Percentiles rank a stretch among this genome's conserved stretches.
These are phyloP conservation scores for Aspergillus arachidicola DNA, from an alignment of 2,329 filamentous ascomycete species.

Conservation along the genomic window DNA sequence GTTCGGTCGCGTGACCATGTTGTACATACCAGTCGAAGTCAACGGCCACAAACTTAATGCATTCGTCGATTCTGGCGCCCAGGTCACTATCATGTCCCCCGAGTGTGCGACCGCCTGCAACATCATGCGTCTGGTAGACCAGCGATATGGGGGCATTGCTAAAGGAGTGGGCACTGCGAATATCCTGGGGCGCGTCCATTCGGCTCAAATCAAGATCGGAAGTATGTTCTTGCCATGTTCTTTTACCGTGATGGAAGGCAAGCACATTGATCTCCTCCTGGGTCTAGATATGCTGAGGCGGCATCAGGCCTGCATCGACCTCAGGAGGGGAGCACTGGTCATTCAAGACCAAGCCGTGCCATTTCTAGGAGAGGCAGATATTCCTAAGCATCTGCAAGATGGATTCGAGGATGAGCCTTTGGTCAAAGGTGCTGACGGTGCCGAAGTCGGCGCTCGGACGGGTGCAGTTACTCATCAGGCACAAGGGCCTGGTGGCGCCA, in stretches of 20 bases:
- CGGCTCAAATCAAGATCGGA: conserved; percentile 92
- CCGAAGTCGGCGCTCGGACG: conserved; percentile 79
- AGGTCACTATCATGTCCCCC: conserved; percentile 98
- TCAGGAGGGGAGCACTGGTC: conserved; percentile 79
- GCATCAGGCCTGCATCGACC: conserved; percentile 89
- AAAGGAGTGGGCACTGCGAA: conserved; percentile 91
- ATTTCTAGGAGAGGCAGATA: conserved; percentile 90
- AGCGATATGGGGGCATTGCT: conserved; percentile 86
- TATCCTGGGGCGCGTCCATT: conserved; percentile 93
- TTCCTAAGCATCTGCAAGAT: conserved; percentile 77
- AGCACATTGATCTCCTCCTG: conserved; percentile 88
- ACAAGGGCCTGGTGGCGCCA: conserved; percentile 19
- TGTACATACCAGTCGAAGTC: conserved; percentile 94
- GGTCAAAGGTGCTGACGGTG: conserved; percentile 83
- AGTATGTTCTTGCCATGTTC: conserved; percentile 85
- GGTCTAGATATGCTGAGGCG: conserved; percentile 97
- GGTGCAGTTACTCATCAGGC: conserved; percentile 61
- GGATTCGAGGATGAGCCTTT: conserved; percentile 78
- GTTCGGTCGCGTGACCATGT: conserved; percentile 91
- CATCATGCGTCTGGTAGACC: conserved; percentile 95
- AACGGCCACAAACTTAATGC: conserved; percentile 92
- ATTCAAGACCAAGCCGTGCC: conserved; percentile 87
- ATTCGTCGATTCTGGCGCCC: conserved; percentile 94
- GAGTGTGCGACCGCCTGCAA: conserved; percentile 86
- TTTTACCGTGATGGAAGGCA: conserved; percentile 99